Conservation (phyloP, 495 filamentous ascomycete genomes). For the Penicillium arizonense region DNA sequence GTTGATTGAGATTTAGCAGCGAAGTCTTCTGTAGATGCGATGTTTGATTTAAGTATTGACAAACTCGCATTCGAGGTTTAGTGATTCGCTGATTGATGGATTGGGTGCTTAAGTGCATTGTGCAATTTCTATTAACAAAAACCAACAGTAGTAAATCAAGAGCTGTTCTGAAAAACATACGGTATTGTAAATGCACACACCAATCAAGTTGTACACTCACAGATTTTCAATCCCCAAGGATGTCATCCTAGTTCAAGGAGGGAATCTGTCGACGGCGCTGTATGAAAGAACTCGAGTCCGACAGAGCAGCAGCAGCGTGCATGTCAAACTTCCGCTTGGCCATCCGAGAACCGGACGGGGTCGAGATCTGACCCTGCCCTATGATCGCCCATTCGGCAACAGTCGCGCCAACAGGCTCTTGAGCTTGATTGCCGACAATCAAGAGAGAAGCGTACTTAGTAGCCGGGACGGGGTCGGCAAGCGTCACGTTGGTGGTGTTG, state of each 20-base stretch:
- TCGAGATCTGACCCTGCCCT: conserved; percentile 11
- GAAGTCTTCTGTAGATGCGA: no score
- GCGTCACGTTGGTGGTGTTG: conserved; percentile 47
- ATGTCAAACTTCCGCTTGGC: conserved; percentile 13
- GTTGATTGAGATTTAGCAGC: no score
- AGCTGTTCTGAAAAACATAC: no score
- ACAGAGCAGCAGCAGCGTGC: conserved; percentile 4
- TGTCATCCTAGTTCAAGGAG: neutral
- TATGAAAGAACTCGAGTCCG: conserved; percentile 9
- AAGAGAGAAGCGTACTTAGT: conserved; percentile 46
- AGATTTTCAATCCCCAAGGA: no score
- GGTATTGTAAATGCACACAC: no score
- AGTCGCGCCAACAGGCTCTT: conserved; percentile 56
- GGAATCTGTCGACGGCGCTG: conserved; percentile 8
- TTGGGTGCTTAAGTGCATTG: no score
- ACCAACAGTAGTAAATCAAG: no score
- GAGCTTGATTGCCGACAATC: conserved; percentile 46
- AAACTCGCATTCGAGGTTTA: no score
- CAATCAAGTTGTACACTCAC: no score
- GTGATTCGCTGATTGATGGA: no score
- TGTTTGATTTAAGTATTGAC: no score
- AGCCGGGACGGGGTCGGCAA: conserved; percentile 31
- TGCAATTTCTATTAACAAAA: no score
- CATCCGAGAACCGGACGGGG: neutral
- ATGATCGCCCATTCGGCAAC: conserved; percentile 73